Evolutionary conservation across 2,329 filamentous ascomycete genomes (phyloP).

Genomic region (Aspergillus pseudoviridinutans): DNA sequence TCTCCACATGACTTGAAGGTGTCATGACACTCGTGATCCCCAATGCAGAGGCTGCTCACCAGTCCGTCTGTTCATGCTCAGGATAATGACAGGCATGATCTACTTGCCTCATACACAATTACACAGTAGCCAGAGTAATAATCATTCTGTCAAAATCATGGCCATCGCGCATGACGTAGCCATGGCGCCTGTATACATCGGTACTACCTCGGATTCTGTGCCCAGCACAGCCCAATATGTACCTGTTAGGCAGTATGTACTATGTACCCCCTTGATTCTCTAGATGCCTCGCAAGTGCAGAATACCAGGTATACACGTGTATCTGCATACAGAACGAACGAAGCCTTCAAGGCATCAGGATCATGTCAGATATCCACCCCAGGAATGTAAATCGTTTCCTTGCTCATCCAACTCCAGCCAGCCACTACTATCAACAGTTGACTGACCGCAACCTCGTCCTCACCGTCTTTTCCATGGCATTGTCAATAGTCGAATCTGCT

Average conservation of each 20-base stretch:
- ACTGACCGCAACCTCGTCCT: neutral
- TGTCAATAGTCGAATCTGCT: no score
- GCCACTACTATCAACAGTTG: neutral
- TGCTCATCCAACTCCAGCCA: neutral
- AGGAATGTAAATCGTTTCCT: neutral
- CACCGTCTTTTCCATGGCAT: neutral
- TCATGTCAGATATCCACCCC: neutral
- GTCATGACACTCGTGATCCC: slow-evolving; percentile 5
- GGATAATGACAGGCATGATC: neutral
- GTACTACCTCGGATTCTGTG: neutral
- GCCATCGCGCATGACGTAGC: neutral
- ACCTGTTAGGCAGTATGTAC: neutral
- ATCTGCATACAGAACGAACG: neutral
- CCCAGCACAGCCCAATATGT: neutral
- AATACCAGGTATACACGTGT: neutral
- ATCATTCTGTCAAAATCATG: neutral
- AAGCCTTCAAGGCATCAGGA: neutral
- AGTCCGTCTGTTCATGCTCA: slow-evolving; percentile 4
- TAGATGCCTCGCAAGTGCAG: neutral
- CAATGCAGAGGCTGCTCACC: slow-evolving; percentile 6
- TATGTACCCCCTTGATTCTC: neutral
- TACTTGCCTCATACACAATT: neutral
- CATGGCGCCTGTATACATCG: neutral
- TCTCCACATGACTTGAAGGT: neutral
- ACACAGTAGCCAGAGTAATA: neutral